phyloP scores from a whole-genome alignment of 768 basidiomycete species.

The Cystobasidium tubakii region DNA sequence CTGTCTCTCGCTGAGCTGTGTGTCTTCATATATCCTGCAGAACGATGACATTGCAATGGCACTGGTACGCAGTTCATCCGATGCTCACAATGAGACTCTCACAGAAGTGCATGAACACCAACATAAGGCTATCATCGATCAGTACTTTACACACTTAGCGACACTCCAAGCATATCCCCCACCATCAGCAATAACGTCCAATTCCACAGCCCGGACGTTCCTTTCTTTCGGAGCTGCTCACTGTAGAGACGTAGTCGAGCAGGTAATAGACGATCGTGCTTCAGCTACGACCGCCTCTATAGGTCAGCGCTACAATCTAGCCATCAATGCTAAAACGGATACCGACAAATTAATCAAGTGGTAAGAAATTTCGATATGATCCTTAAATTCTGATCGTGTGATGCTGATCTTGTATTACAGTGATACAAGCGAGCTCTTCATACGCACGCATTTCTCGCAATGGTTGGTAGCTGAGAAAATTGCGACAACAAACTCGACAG shows the following conservation, averaged over 20 bases:
- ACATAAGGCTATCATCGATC: neutral
- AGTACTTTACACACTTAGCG: neutral
- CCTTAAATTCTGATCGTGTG: neutral
- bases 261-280: neutral
- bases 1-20: too few relatives aligned
- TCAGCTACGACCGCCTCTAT: neutral
- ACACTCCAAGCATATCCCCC: neutral
- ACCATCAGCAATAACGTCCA: neutral
- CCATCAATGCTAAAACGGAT: neutral
- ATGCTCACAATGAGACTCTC: neutral
- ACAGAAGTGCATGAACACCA: neutral
- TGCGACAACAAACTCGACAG: neutral
- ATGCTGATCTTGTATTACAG: neutral
- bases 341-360: neutral
- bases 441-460: conserved; percentile 1
- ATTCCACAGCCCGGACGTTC: neutral
- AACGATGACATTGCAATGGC: conserved; percentile 11
- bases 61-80: neutral
- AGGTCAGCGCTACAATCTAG: neutral
- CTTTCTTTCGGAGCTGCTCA: neutral
- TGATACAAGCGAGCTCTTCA: neutral
- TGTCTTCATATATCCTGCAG: neutral
- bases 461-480: conserved; percentile 10
- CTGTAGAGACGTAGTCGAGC: neutral
- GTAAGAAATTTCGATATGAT: neutral